These are phyloP conservation scores for Populus pruinosa DNA, from an alignment of 345 rosid species.

Conservation along the genomic window DNA sequence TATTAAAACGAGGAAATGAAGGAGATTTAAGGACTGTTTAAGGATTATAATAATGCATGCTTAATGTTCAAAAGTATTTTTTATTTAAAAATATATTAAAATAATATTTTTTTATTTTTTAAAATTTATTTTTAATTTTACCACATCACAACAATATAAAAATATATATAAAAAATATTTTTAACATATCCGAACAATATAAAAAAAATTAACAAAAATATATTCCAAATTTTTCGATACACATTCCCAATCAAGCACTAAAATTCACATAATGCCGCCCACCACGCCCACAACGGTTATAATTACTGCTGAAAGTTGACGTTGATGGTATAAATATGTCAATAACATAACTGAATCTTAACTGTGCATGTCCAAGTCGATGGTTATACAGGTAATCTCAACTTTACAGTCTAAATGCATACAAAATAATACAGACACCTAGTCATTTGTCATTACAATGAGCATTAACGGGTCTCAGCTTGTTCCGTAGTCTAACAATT, in stretches of 20 bases:
- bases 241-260: no score
- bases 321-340: constrained; percentile 20
- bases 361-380: constrained; percentile 16
- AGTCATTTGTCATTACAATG: constrained; percentile 1
- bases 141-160: no score
- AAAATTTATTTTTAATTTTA: no score
- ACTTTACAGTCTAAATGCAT: constrained; percentile 36
- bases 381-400: constrained; percentile 32
- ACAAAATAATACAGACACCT: constrained; percentile 29
- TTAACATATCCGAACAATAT: no score
- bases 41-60: no score
- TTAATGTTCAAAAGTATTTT: no score
- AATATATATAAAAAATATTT: no score
- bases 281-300: neutral
- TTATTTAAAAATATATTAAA: no score
- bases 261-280: neutral
- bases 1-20: neutral
- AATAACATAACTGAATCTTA: constrained; percentile 22
- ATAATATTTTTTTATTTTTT: no score
- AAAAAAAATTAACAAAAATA: no score
- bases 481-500: constrained; percentile 76
- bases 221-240: no score
- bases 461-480: constrained; percentile 35
- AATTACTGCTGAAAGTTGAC: neutral
- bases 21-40: no score